Conservation (phyloP, 106 monocot genomes). For the Allium cepa region DNA sequence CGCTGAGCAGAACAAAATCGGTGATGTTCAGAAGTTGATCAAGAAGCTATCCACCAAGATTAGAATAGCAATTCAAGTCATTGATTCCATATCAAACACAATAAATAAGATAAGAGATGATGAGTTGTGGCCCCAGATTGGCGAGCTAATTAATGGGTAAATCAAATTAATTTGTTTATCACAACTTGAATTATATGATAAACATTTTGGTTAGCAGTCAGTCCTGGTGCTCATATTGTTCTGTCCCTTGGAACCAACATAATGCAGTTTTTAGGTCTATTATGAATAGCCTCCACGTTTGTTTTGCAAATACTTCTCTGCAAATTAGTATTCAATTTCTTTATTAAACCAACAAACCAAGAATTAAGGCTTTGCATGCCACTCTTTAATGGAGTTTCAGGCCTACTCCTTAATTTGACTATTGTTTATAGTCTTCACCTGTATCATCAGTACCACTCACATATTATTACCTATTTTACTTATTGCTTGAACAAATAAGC, state of each 20-base stretch:
- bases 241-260: background rate
- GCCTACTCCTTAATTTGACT: too few species aligned
- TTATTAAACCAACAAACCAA: too few species aligned
- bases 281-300: background rate
- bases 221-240: background rate
- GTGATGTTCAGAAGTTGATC: constrained; percentile 41
- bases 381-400: too few species aligned
- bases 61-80: constrained; percentile 70
- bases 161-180: constrained; percentile 1
- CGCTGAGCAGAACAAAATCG: constrained; percentile 65
- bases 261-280: background rate
- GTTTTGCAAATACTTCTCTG: background rate
- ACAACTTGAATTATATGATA: background rate
- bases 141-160: constrained; percentile 79
- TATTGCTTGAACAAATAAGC: too few species aligned
- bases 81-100: constrained; percentile 62
- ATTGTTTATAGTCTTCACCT: too few species aligned
- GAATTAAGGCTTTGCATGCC: too few species aligned
- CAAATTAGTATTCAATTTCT: background rate
- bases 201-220: background rate
- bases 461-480: too few species aligned
- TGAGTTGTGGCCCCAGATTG: constrained; percentile 80
- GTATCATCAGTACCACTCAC: too few species aligned
- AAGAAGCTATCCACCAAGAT: constrained; percentile 76
- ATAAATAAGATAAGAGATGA: constrained; percentile 76